Base-by-base conservation (phyloP, 441 rosid genomes). In the Rhodomyrtus psidioides region DNA sequence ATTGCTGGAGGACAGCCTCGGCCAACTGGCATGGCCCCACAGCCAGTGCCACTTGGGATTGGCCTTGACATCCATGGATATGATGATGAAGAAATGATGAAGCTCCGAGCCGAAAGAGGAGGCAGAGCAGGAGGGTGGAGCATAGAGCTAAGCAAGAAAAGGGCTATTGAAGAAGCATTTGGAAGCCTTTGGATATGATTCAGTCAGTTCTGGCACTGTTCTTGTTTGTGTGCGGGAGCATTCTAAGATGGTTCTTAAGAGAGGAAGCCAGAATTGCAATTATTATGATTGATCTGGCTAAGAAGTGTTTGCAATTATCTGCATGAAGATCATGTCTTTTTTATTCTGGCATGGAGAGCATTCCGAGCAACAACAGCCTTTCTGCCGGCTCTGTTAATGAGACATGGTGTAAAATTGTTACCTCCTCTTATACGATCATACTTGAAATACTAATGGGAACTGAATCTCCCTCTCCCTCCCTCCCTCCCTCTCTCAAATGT, bases 101-200 rank as follows among this genome's bases (percentile, higher is more conserved):
- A 89, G 90, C 93, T 96, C 24, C 92, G 92, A 88, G 94, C 94
- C 53, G 99, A 97, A 89, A 97, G 93, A 88, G 96, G 95, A 46
- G 87, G 92, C 84, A 86, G 91, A 65, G 99, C 99, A 6, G 99
- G 94, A 84, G 99, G 99, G 26, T 97, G 98, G 94, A 94, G 93
- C 75, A 51, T 89, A 26, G 98, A 95, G 90, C 88, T 96, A 74
- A 93, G 94, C 91, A 95, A 90, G 93, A 96, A 86, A 91, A 93
- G 97, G 87, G 94, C 97, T 76, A 86, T 94, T 23, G 97, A 95
- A 91, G 99, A 96, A 90, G 99, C 97, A 82, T 94, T 95, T 89
- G 92, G 93, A 2, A 91, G 95, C 94, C 90, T 97, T 88, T 96
- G 98, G 98, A 84, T 96, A 85, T 97, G 91, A 92, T 81, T 70